phyloP scores from a whole-genome alignment of 2,329 filamentous ascomycete genomes.

The Claviceps purpurea region DNA sequence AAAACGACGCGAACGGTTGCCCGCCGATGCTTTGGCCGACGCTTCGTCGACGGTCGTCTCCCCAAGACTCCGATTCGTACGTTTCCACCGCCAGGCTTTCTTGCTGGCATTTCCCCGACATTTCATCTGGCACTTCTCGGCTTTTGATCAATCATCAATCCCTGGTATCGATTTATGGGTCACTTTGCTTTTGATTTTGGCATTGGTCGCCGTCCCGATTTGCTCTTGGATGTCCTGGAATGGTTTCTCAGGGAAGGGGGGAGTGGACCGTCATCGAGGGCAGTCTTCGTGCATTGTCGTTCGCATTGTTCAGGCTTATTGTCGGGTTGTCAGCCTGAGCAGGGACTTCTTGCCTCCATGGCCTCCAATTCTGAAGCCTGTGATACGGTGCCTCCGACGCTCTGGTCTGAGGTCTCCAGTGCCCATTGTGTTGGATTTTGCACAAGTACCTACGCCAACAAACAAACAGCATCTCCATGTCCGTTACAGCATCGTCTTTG shows the following conservation, averaged over 20 bases:
- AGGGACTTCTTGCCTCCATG: neutral
- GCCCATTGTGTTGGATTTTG: no score
- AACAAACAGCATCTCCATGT: no score
- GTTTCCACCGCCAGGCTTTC: neutral
- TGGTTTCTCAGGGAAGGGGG: no score
- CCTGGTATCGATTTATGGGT: neutral
- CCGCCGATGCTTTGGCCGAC: neutral
- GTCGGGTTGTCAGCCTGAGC: neutral
- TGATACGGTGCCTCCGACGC: neutral
- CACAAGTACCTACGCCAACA: no score
- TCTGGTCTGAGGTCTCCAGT: no score
- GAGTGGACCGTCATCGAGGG: no score
- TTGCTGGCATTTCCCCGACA: neutral
- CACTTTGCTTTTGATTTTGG: neutral
- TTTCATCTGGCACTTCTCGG: no score
- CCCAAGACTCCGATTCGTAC: neutral
- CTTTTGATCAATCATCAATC: neutral
- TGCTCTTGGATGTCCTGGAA: neutral
- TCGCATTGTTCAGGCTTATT: constrained; percentile 5
- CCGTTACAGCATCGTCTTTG: neutral
- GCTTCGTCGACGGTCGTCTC: neutral
- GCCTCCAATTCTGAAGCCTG: neutral
- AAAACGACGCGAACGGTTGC: neutral
- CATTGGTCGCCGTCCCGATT: neutral
- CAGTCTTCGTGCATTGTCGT: constrained; percentile 1